These are phyloP conservation scores for Jamesozyma piceae DNA, from an alignment of 805 yeast genomes.

Conservation along the genomic window DNA sequence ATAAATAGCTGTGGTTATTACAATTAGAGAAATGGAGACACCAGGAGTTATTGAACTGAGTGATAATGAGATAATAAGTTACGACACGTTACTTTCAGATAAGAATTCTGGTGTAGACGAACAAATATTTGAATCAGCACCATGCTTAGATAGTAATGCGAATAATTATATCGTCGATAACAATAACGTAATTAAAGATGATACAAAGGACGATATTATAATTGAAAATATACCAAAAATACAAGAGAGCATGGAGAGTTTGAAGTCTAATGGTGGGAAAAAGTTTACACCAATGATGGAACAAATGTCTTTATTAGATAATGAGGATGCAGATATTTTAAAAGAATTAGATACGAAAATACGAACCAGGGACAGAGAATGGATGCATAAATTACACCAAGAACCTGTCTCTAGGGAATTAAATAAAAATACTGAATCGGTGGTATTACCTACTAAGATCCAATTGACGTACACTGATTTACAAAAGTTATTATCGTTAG, in stretches of 20 bases:
- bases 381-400: background rate
- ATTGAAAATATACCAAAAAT: background rate
- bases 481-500: conserved; percentile 8
- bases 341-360: background rate
- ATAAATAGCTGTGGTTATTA: no score
- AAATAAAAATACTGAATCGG: background rate
- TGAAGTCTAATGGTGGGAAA: background rate
- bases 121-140: background rate
- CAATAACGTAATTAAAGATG: background rate
- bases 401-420: background rate
- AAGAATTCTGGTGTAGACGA: background rate
- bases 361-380: background rate
- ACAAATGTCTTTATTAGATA: background rate
- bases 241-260: background rate
- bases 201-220: background rate
- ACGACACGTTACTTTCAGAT: background rate
- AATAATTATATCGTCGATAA: background rate
- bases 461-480: conserved; percentile 7
- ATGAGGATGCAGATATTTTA: background rate
- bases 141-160: background rate
- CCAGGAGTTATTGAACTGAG: background rate
- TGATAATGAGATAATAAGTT: conserved; percentile 1
- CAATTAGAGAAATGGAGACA: background rate
- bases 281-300: background rate
- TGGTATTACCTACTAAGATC: conserved; percentile 1